Evolutionary conservation across 371 early-diverging fungal genomes (phyloP).

Genomic region (Mucor lusitanicus): DNA sequence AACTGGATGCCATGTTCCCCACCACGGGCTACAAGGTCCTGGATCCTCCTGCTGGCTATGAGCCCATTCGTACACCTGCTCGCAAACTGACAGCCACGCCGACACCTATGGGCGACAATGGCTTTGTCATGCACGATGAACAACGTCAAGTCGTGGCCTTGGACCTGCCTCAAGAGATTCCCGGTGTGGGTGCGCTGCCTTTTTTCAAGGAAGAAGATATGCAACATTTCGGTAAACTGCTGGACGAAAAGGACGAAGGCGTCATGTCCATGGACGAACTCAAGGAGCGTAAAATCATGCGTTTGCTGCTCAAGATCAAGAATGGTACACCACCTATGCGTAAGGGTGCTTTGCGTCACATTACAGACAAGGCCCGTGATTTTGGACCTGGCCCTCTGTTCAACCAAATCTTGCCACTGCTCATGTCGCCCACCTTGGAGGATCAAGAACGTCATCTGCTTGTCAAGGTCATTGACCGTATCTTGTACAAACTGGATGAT

Average conservation of each 20-base stretch:
- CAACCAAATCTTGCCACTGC: slow-evolving; percentile 92
- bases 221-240: slow-evolving; percentile 93
- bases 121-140: slow-evolving; percentile 88
- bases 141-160: slow-evolving; percentile 53
- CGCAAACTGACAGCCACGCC: slow-evolving; percentile 95
- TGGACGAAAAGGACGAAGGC: slow-evolving; percentile 87
- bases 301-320: slow-evolving; percentile 94
- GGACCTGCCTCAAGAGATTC: slow-evolving; percentile 85
- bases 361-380: slow-evolving; percentile 95
- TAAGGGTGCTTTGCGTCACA: slow-evolving; percentile 89
- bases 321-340: slow-evolving; percentile 97
- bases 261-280: slow-evolving; percentile 85
- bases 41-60: slow-evolving; percentile 87
- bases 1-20: slow-evolving; percentile 93
- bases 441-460: slow-evolving; percentile 98
- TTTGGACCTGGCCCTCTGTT: slow-evolving; percentile 96
- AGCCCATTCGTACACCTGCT: slow-evolving; percentile 94
- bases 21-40: slow-evolving; percentile 89
- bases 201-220: slow-evolving; percentile 96
- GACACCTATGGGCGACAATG: slow-evolving; percentile 80
- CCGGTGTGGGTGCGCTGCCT: slow-evolving; percentile 89
- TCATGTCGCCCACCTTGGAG: slow-evolving; percentile 96
- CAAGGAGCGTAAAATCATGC: slow-evolving; percentile 95
- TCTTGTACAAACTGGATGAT: slow-evolving; percentile 94
- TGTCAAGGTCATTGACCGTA: slow-evolving; percentile 96